phyloP scores from a whole-genome alignment of 106 monocot species.

The Dendrobium chrysotoxum region DNA sequence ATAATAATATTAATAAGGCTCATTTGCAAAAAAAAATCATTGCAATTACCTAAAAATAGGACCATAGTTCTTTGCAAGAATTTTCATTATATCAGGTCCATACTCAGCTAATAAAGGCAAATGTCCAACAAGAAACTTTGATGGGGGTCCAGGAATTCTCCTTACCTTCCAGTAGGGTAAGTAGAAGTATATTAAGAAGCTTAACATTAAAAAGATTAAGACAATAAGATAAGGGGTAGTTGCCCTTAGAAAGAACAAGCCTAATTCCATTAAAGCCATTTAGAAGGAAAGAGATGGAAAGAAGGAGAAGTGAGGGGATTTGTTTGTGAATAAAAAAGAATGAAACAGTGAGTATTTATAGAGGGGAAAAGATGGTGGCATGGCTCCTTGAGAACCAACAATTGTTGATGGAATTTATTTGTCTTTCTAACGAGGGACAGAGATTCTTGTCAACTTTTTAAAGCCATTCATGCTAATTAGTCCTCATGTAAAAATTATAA shows the following conservation, averaged over 20 bases:
- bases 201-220: neutral
- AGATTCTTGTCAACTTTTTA: neutral
- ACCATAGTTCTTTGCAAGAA: constrained; percentile 31
- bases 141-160: constrained; percentile 40
- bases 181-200: constrained; percentile 34
- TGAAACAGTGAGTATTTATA: neutral
- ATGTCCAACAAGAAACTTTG: constrained; percentile 34
- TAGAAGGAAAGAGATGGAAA: neutral
- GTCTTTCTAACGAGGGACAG: neutral
- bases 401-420: neutral
- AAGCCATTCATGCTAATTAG: neutral
- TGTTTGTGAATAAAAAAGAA: neutral
- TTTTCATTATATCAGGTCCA: constrained; percentile 28
- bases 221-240: neutral
- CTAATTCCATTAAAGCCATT: neutral
- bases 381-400: neutral
- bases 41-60: constrained; percentile 30
- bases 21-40: neutral
- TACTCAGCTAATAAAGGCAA: constrained; percentile 38
- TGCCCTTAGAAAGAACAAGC: neutral
- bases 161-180: constrained; percentile 39
- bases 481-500: neutral
- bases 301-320: neutral
- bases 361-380: neutral
- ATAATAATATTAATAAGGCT: no score